phyloP scores from a whole-genome alignment of 495 filamentous ascomycete species.

The Neurospora sp. region DNA sequence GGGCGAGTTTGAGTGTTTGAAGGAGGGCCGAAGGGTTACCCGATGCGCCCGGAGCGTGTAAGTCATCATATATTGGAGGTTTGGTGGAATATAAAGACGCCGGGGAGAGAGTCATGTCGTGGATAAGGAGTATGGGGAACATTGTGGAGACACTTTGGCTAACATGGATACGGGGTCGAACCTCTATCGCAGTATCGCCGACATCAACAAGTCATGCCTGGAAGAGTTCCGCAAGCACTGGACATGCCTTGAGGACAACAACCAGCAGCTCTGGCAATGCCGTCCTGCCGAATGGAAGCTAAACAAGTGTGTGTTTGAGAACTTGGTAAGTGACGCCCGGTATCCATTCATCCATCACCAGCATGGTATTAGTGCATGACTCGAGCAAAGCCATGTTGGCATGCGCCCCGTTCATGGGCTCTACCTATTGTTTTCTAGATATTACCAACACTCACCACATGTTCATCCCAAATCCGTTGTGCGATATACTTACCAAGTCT shows the following conservation, averaged over 20 bases:
- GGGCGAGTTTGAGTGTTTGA: slow-evolving; percentile 90
- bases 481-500: background rate
- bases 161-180: background rate
- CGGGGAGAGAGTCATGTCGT: background rate
- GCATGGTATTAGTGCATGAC: background rate
- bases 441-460: background rate
- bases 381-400: background rate
- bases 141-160: background rate
- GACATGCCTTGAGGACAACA: slow-evolving; percentile 93
- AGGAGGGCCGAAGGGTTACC: slow-evolving; percentile 92
- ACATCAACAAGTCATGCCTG: slow-evolving; percentile 92
- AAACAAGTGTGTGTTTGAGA: slow-evolving; percentile 90
- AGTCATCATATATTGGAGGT: slow-evolving; percentile 26
- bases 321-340: slow-evolving; percentile 55
- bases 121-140: background rate
- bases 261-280: slow-evolving; percentile 93
- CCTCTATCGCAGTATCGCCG: slow-evolving; percentile 56
- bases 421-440: background rate
- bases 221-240: slow-evolving; percentile 85
- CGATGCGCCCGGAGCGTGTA: slow-evolving; percentile 94
- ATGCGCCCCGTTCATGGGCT: background rate
- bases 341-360: background rate
- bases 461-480: background rate
- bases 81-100: background rate
- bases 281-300: slow-evolving; percentile 65